A percentile compares a stretch with the other conserved stretches of the same genome.
phyloP scores from a whole-genome alignment of 208 protist species.

The Blastocrithidia nonstop region DNA sequence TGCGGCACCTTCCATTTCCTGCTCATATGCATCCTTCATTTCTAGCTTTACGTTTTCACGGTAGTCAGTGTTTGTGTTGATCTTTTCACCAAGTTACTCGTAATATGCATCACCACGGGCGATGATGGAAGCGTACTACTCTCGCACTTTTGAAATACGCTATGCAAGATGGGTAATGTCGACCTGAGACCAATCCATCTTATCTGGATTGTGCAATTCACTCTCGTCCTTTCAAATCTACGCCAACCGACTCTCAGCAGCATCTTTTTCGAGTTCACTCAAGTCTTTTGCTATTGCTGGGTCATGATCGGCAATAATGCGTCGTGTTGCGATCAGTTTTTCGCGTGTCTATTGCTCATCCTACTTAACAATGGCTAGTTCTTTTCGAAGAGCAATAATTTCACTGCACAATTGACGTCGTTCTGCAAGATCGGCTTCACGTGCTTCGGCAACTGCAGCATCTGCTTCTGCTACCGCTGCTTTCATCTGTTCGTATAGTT shows the following conservation, averaged over 20 bases:
- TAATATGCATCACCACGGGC: constrained; percentile 26
- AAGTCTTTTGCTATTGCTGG: constrained; percentile 26
- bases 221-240: constrained; percentile 32
- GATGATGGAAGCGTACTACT: constrained; percentile 12
- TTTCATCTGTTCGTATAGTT: too few species aligned
- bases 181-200: constrained; percentile 26
- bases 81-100: constrained; percentile 29
- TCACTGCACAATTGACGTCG: constrained; percentile 60
- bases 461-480: too few species aligned
- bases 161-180: constrained; percentile 23
- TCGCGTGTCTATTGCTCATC: constrained; percentile 31
- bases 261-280: constrained; percentile 41
- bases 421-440: constrained; percentile 16
- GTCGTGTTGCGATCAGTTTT: constrained; percentile 18
- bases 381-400: constrained; percentile 41
- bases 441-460: too few species aligned
- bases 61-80: constrained; percentile 56
- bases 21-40: constrained; percentile 27
- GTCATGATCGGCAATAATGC: constrained; percentile 15
- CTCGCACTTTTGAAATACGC: constrained; percentile 18
- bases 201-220: constrained; percentile 24
- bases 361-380: constrained; percentile 36
- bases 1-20: constrained; percentile 48
- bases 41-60: constrained; percentile 43
- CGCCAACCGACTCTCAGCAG: constrained; percentile 33